Percentiles rank a stretch among this genome's conserved stretches.
Conservation (phyloP, 1,284 basidiomycete species). For the Heterobasidion parviporum region DNA sequence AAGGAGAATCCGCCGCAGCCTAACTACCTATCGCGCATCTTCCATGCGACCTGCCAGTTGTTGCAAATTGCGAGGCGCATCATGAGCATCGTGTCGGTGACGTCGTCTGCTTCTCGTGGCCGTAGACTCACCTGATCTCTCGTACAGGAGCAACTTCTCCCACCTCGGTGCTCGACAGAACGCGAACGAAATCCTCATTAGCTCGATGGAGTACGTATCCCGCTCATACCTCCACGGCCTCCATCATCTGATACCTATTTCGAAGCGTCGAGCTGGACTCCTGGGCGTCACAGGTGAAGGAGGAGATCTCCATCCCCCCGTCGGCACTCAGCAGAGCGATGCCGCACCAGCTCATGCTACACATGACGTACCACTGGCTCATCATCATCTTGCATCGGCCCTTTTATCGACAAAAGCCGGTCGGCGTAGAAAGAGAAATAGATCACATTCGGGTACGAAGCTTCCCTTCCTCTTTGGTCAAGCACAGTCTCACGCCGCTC, state of each 20-base stretch:
- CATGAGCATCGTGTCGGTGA: conserved; percentile 51
- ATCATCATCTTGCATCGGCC: conserved; percentile 59
- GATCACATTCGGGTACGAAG: conserved; percentile 41
- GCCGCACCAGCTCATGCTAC: conserved; percentile 57
- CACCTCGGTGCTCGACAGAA: conserved; percentile 24
- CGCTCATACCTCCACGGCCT: neutral
- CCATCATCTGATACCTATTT: neutral
- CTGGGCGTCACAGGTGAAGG: conserved; percentile 49
- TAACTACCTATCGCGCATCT: conserved; percentile 41
- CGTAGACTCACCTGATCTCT: neutral
- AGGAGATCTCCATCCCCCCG: conserved; percentile 45
- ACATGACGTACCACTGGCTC: conserved; percentile 57
- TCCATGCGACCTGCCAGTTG: conserved; percentile 44
- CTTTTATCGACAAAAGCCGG: conserved; percentile 45
- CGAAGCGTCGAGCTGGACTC: conserved; percentile 47
- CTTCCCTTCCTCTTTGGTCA: conserved; percentile 7
- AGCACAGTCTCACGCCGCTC: conserved; percentile 28
- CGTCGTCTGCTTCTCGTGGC: neutral
- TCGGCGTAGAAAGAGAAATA: conserved; percentile 31
- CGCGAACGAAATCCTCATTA: conserved; percentile 37
- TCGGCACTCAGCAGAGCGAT: conserved; percentile 40
- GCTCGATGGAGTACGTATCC: conserved; percentile 41
- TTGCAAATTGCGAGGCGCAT: conserved; percentile 47
- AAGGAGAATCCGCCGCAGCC: conserved; percentile 30
- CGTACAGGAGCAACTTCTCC: conserved; percentile 20